These are phyloP conservation scores for Leishmania gerbilli DNA, from an alignment of 208 protist species.

Conservation along the genomic window DNA sequence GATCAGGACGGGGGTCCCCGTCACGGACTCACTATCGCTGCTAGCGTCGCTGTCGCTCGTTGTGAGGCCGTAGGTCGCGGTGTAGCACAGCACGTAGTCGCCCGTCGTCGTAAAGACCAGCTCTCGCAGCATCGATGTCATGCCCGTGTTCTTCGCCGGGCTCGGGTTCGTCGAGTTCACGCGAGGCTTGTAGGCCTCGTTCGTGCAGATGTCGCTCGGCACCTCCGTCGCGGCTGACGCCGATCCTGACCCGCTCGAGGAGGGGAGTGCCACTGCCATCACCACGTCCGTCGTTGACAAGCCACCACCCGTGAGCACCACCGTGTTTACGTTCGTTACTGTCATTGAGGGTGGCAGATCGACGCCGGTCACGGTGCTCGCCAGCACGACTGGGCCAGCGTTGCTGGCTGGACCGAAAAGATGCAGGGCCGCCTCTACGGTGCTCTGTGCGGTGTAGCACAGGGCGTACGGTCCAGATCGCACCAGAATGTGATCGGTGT, in stretches of 20 bases:
- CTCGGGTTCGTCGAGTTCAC: slow-evolving; percentile 30
- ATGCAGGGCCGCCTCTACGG: slow-evolving; percentile 18
- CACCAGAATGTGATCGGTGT: slow-evolving; percentile 13
- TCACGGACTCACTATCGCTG: not conserved
- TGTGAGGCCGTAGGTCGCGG: slow-evolving; percentile 29
- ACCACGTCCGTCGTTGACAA: slow-evolving; percentile 64
- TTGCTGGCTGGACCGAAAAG: slow-evolving; percentile 56
- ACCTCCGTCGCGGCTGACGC: slow-evolving; percentile 10
- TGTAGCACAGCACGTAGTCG: slow-evolving; percentile 82
- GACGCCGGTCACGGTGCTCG: slow-evolving; percentile 48
- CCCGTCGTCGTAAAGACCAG: slow-evolving; percentile 48
- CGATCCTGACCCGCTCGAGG: not conserved
- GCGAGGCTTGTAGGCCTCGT: slow-evolving; percentile 56
- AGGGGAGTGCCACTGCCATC: slow-evolving; percentile 58
- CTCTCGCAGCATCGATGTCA: slow-evolving; percentile 35
- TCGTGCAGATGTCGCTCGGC: slow-evolving; percentile 79
- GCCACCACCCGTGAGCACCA: slow-evolving; percentile 65
- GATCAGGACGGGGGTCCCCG: slow-evolving; percentile 35
- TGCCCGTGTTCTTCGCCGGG: slow-evolving; percentile 20
- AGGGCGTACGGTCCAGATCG: slow-evolving; percentile 54
- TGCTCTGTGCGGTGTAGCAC: slow-evolving; percentile 47
- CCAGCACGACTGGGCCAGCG: slow-evolving; percentile 59
- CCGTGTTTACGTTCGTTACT: slow-evolving; percentile 24
- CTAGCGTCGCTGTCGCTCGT: slow-evolving; percentile 1
- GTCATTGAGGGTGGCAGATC: slow-evolving; percentile 24